Evolutionary conservation across 2,329 filamentous ascomycete species (phyloP).

Genomic region (Fusarium sterilihyphosum): DNA sequence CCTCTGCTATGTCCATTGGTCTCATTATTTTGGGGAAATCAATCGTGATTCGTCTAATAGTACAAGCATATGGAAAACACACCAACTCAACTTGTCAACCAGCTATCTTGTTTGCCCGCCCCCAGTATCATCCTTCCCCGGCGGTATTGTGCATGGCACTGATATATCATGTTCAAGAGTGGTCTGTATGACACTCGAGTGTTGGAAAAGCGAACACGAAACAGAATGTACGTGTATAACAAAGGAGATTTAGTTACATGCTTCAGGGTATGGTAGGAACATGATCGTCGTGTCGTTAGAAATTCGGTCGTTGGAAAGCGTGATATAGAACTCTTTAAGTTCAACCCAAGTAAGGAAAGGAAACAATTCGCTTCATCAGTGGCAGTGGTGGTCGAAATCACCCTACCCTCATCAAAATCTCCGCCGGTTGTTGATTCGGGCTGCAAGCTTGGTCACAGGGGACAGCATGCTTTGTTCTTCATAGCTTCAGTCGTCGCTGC

Average conservation of each 20-base stretch:
- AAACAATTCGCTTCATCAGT: constrained; percentile 19
- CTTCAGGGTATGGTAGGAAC: constrained; percentile 29
- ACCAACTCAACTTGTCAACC: not conserved
- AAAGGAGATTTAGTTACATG: constrained; percentile 33
- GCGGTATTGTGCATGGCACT: not conserved
- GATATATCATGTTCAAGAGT: not conserved
- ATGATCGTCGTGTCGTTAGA: constrained; percentile 40
- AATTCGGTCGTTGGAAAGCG: constrained; percentile 29
- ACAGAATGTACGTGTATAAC: constrained; percentile 4
- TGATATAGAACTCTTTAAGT: constrained; percentile 8
- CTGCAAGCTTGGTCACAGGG: not conserved
- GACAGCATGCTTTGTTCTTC: constrained; percentile 12
- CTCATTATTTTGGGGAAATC: constrained; percentile 29
- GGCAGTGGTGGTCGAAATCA: constrained; percentile 8
- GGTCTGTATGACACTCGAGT: constrained; percentile 9
- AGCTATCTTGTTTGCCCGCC: not conserved
- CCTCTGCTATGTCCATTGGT: constrained; percentile 17
- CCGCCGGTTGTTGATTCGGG: not conserved
- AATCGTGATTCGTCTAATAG: constrained; percentile 24
- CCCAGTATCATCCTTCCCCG: not conserved
- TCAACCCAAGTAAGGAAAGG: not conserved
- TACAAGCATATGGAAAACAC: constrained; percentile 20
- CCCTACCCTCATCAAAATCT: constrained; percentile 1
- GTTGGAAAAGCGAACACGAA: not conserved
- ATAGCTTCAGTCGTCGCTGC: constrained; percentile 50